Base-by-base conservation (phyloP, 2,329 filamentous ascomycete species). In the Epichloe uncinata region DNA sequence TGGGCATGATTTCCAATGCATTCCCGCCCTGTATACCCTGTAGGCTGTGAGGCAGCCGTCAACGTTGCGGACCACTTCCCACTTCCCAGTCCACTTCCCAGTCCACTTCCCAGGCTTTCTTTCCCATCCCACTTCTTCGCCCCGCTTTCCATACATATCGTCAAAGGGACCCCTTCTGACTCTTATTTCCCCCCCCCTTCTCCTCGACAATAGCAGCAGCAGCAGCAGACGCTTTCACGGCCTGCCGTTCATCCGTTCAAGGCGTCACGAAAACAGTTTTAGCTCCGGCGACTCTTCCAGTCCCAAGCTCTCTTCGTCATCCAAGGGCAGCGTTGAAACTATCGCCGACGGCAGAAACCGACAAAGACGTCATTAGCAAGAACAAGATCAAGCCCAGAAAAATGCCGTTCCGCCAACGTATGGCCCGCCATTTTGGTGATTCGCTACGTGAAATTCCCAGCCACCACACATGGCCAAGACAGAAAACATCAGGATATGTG, bases 341-440 rank as follows among this genome's bases (percentile, higher is more conserved):
- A 30, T 42, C 35, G 41, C 50, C n/a, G 42, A 37, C 30, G 22
- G 42, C 41, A 48, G 45, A 43, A 35, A 45, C 34, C 22, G 42
- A 34, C 16, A 12, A n/a, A 40, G 26, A n/a, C 41, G 26, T 44
- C 46, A 12, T 18, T 22, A 50, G 30, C 42, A 45, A 48, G 41
- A 44, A 38, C 26, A 37, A 44, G 41, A 44, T 30, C 42, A 36
- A 8, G 34, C 16, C 41, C 16, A 41, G 44, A 38, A 38, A 56
- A 51, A 69, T 69, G 66, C 64, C 66, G 20, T 66, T 69, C 52
- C 61, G 66, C 49, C 63, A 69, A 55, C 64, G 65, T 49, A 67
- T 73, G 62, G 69, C 69, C 48, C 71, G 71, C 60, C 69, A 70
- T 47, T 70, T 73, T 53, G 71, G 71, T 60, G 71, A 73, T 56